Evolutionary conservation across 257 asterid species (phyloP), one percentile per base, ranked within the genome.

Genomic region (Solanum okadae): DNA sequence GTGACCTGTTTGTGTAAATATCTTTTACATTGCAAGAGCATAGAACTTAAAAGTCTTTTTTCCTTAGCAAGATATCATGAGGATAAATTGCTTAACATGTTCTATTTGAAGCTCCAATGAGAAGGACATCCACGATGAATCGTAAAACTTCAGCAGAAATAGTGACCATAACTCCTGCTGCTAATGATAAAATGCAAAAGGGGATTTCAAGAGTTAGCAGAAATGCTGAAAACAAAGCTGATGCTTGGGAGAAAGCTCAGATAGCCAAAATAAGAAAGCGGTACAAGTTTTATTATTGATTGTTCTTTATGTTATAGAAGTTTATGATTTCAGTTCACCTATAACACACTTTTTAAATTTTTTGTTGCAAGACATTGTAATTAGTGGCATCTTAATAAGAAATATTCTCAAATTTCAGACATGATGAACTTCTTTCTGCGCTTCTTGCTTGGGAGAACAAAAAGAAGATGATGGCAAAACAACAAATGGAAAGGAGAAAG

Each of bases 231-330:
- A 83, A 89, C 88, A 89, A 88, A 89, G 90, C 95, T 86, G 94
- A 94, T 86, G 91, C 94, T 89, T 93, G 96, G 98, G 96, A 92
- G 89, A 92, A 89, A 89, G 90, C 96, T 83, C 92, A 93, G 84
- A 87, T 93, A 89, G 92, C 88, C 14, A 93, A 91, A 90, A 91
- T 94, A 61, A 93, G 91, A 25, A 93, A 92, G 88, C 88, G 96
- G 98, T 95, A 91, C 37, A 56, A 56, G n/a, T 35, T 63, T n/a
- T n/a, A 65, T 40, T 34, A 46, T 18, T 63, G 16, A 79, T 16
- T 13, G 14, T 34, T 22, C 27, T 56, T 29, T 33, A n/a, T 81
- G 15, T 5, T 46, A 65, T n/a, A 44, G 15, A 63, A 5, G 35
- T 75, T 15, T 4, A 87, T 61, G 37, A 65, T 25, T 38, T 10